Base-by-base conservation (phyloP, 225 moss, liverwort and hornwort species). In the Ulota crispa region DNA sequence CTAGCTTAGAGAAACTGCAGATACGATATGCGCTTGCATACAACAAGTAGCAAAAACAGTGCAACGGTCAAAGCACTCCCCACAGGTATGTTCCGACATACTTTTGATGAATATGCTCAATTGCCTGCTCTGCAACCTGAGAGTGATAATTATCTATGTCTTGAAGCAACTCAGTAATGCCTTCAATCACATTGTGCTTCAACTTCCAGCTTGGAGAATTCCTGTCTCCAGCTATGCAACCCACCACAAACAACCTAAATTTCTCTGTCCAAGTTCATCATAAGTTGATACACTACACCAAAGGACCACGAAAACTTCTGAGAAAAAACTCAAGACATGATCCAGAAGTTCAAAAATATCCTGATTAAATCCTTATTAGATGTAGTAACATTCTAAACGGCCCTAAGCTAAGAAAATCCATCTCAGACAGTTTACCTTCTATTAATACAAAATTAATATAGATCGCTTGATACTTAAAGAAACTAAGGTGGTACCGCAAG, bases 51-150 rank as follows among this genome's bases (percentile, higher is more conserved):
- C 50, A 77, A 43, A 73, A 56, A 47, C 15, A 77, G 24, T 16
- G 4, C 4, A 42, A 70, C 32, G 24, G 76, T 20, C 64, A 72
- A 77, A 74, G 5, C 60, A 28, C 28, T 68, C 43, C 21, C 7
- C 12, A 73, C 8, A 54, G 32, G 37, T 41, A 36, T 19, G 32
- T 52, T 74, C 30, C 4, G 55, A 77, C 90, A 74, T 99, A 99
- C 99, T 99, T 99, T 76, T 96, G 99, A 79, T 96, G 99, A 84
- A 99, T 99, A 59, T 99, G 99, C 77, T 99, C 99, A 66, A 99
- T 93, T 72, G 99, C 94, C 79, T 99, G 99, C 84, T 99, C 99
- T 64, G 99, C 99, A 73, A 99, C 94, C 89, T 93, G 94, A 68
- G 92, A 88, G 71, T 96, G 99, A 87, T 92, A 99, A 20, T 92